Evolutionary conservation across 495 filamentous ascomycete genomes (phyloP).

Genomic region (Glonium stellatum): DNA sequence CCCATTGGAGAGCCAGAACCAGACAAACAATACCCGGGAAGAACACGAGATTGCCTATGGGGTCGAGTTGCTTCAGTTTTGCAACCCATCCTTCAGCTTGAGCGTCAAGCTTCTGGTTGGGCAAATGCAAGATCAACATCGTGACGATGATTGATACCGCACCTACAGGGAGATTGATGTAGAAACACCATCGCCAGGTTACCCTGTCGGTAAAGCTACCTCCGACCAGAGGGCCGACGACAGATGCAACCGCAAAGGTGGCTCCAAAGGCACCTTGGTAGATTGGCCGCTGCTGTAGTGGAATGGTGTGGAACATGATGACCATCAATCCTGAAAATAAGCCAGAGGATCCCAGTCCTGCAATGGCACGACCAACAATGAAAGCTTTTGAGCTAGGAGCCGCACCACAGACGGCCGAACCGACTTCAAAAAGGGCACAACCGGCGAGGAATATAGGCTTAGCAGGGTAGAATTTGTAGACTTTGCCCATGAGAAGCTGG

Average conservation of each 20-base stretch:
- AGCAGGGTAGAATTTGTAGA: conserved; percentile 61
- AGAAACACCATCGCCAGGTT: conserved; percentile 78
- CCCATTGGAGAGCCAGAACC: conserved; percentile 78
- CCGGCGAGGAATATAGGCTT: too few species aligned
- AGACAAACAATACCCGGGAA: conserved; percentile 62
- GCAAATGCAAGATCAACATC: too few species aligned
- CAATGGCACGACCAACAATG: conserved; percentile 75
- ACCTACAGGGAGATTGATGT: conserved; percentile 58
- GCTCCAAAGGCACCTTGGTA: too few species aligned
- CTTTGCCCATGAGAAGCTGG: conserved; percentile 64
- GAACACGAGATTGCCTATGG: conserved; percentile 38
- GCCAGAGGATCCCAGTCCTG: conserved; percentile 71
- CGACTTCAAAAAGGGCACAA: conserved; percentile 76
- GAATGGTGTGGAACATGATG: conserved; percentile 69
- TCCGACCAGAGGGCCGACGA: conserved; percentile 30
- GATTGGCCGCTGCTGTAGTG: too few species aligned
- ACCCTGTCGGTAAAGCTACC: conserved; percentile 36
- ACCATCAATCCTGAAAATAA: too few species aligned
- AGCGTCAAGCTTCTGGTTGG: too few species aligned
- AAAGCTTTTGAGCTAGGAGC: conserved; percentile 66
- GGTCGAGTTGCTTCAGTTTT: not conserved
- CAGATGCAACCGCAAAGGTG: conserved; percentile 53
- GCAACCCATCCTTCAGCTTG: too few species aligned
- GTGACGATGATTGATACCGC: too few species aligned
- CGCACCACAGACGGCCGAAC: conserved; percentile 70